phyloP scores from a whole-genome alignment of 2,329 filamentous ascomycete species.

The Cordyceps fumosorosea region DNA sequence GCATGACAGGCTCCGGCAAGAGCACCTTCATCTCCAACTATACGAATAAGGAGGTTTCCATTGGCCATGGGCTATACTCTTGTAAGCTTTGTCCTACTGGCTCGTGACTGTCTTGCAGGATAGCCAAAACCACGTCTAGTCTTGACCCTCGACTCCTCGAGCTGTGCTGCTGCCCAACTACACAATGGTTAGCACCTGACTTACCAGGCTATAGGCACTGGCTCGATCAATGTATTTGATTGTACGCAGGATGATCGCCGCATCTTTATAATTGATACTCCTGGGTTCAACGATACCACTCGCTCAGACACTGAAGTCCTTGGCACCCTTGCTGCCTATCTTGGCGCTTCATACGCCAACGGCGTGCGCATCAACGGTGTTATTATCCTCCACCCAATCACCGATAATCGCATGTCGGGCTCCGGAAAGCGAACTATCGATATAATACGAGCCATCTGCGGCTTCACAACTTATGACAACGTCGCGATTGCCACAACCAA shows the following conservation, averaged over 20 bases:
- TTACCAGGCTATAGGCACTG: not conserved
- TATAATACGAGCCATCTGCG: not conserved
- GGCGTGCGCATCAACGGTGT: not conserved
- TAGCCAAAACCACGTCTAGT: too few species aligned
- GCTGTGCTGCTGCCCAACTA: not conserved
- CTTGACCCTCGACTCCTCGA: too few species aligned
- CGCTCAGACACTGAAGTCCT: constrained; percentile 5
- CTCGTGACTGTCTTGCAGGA: too few species aligned
- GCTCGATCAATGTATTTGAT: not conserved
- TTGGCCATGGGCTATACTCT: not conserved
- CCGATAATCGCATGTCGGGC: not conserved
- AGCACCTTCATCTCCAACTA: constrained; percentile 11
- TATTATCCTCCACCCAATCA: not conserved
- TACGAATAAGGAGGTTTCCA: not conserved
- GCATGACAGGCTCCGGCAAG: constrained; percentile 25
- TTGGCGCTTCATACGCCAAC: not conserved
- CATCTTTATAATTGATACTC: constrained; percentile 1
- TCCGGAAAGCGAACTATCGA: not conserved
- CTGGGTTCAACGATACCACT: constrained; percentile 4
- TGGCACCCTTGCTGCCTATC: not conserved
- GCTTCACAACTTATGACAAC: not conserved
- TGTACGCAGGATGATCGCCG: not conserved
- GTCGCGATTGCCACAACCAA: not conserved
- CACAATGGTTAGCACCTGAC: not conserved
- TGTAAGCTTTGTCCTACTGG: not conserved